Conservation (phyloP, 1,284 basidiomycete genomes). For the Meripilus lineatus region DNA sequence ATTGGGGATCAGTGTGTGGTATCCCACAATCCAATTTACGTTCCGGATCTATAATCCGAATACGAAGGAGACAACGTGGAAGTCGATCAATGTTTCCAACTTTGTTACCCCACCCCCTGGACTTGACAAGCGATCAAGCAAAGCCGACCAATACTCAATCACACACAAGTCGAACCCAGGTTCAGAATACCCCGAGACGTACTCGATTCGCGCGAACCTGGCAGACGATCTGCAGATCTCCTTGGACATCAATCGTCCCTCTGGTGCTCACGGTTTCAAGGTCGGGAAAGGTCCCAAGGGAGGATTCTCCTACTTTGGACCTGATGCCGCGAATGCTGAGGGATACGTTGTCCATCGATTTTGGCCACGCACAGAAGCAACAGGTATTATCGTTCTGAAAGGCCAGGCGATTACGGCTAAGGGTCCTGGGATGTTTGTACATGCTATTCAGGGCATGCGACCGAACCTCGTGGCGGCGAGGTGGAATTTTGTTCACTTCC, state of each 20-base stretch:
- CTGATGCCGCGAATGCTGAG: constrained; percentile 68
- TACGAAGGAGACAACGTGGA: constrained; percentile 80
- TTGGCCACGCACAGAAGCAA: constrained; percentile 72
- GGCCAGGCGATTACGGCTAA: constrained; percentile 65
- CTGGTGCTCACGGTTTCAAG: constrained; percentile 84
- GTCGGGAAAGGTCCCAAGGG: constrained; percentile 84
- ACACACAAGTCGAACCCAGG: constrained; percentile 63
- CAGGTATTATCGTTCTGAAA: constrained; percentile 70
- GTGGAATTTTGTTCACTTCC: constrained; percentile 97
- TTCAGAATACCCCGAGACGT: constrained; percentile 68
- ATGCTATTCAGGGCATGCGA: constrained; percentile 98
- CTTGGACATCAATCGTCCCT: constrained; percentile 69
- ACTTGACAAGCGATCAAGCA: constrained; percentile 84
- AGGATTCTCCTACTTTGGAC: constrained; percentile 89
- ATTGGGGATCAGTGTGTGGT: constrained; percentile 66
- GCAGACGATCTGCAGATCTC: constrained; percentile 79
- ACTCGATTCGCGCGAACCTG: constrained; percentile 79
- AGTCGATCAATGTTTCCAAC: constrained; percentile 84
- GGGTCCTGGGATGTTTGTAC: constrained; percentile 89
- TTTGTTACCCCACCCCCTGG: constrained; percentile 74
- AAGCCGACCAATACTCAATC: constrained; percentile 87
- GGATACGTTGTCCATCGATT: constrained; percentile 92
- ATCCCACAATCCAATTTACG: constrained; percentile 93
- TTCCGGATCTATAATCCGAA: constrained; percentile 87
- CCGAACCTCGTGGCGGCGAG: constrained; percentile 89